phyloP scores from a whole-genome alignment of 2,329 filamentous ascomycete genomes.

The Colletotrichum graminicola region DNA sequence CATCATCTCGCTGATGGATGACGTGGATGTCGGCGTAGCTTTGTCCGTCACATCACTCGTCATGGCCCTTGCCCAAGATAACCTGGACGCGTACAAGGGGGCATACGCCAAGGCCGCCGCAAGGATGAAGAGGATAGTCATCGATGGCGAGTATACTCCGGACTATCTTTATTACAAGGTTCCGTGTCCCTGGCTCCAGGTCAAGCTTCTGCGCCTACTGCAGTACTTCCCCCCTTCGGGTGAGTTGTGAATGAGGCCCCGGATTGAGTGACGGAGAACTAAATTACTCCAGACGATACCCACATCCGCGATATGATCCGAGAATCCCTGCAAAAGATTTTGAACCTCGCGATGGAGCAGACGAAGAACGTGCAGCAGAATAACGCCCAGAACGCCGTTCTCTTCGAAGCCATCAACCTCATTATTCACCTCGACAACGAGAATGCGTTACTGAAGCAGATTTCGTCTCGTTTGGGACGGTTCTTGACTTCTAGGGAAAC shows the following conservation, averaged over 20 bases:
- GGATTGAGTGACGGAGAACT: conserved; percentile 19
- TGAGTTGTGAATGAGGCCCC: conserved; percentile 55
- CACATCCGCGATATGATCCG: conserved; percentile 93
- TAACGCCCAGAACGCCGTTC: conserved; percentile 96
- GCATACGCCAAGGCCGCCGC: conserved; percentile 95
- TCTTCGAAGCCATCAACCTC: conserved; percentile 98
- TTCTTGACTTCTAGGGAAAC: conserved; percentile 98
- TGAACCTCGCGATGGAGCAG: conserved; percentile 91
- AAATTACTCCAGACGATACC: conserved; percentile 76
- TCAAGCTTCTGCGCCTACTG: conserved; percentile 90
- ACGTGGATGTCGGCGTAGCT: conserved; percentile 91
- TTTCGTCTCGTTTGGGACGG: conserved; percentile 88
- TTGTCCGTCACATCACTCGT: conserved; percentile 96
- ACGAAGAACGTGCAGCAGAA: conserved; percentile 99
- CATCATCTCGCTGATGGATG: conserved; percentile 99
- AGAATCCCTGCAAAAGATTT: conserved; percentile 89
- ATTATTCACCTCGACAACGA: conserved; percentile 98
- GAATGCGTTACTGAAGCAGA: conserved; percentile 93
- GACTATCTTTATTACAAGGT: conserved; percentile 99
- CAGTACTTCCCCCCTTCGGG: conserved; percentile 97
- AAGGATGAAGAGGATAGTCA: conserved; percentile 87
- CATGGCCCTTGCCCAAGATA: conserved; percentile 93
- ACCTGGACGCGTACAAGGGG: conserved; percentile 93
- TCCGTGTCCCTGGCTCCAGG: conserved; percentile 98
- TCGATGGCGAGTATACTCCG: conserved; percentile 88